Conservation (phyloP, 208 protist genomes). For the Wallacemonas collosoma region DNA sequence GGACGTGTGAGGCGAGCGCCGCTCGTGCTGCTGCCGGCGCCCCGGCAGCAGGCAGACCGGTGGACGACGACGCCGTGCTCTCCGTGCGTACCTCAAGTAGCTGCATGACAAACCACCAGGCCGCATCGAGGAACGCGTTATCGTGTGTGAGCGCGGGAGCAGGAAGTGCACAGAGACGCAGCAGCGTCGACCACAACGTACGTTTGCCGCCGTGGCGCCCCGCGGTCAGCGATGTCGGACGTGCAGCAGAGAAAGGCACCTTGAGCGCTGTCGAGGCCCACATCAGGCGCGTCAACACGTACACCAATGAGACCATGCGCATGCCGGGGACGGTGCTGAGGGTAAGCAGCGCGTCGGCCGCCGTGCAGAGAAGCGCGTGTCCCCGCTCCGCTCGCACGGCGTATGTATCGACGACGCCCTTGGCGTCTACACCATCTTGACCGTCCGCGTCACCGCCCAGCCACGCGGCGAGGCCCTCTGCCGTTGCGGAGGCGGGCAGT, state of each 20-base stretch:
- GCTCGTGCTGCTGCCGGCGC: conserved; percentile 14
- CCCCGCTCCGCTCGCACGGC: not conserved
- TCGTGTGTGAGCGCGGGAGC: conserved; percentile 28
- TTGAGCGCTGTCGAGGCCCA: conserved; percentile 11
- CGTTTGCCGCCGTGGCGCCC: not conserved
- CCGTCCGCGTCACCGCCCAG: not conserved
- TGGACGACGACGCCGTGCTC: not conserved
- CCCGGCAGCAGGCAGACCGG: too few species aligned
- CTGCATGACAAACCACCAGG: conserved; percentile 15
- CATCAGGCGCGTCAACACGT: conserved; percentile 33
- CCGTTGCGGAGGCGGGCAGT: not conserved
- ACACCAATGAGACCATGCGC: conserved; percentile 28
- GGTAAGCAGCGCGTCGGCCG: conserved; percentile 16
- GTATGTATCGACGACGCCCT: not conserved
- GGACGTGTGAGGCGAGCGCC: conserved; percentile 27
- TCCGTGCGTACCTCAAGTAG: not conserved
- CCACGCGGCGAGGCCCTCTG: not conserved
- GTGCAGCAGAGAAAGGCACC: not conserved
- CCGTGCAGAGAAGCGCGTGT: conserved; percentile 22
- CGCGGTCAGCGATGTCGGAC: not conserved
- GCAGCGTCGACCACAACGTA: conserved; percentile 22
- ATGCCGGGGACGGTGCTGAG: conserved; percentile 33
- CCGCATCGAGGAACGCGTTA: conserved; percentile 19
- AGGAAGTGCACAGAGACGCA: conserved; percentile 33
- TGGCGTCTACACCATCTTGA: too few species aligned